A percentile compares a stretch with the other conserved stretches of the same genome.
These are phyloP conservation scores for Thozetella sp. DNA, from an alignment of 495 filamentous ascomycete species.

Conservation along the genomic window DNA sequence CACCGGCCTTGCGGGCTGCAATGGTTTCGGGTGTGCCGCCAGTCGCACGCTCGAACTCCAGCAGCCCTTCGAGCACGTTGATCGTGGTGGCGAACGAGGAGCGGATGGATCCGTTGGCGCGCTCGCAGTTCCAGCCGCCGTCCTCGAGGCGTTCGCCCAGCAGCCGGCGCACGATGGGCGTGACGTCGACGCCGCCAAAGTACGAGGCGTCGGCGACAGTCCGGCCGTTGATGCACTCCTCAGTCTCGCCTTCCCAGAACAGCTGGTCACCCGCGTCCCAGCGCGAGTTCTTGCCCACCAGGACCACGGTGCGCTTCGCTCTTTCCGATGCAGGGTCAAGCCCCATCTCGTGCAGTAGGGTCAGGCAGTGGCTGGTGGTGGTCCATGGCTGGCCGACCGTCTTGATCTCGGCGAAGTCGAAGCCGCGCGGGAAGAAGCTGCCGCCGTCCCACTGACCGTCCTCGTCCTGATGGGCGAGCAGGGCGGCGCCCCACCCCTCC, in stretches of 20 bases:
- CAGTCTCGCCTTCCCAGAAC: conserved; percentile 2
- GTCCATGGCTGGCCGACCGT: conserved; percentile 5
- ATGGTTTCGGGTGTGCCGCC: background rate
- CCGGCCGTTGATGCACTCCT: conserved; percentile 3
- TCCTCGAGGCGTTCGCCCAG: background rate
- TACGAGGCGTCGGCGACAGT: background rate
- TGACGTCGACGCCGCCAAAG: conserved; percentile 1
- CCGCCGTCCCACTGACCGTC: conserved; percentile 3
- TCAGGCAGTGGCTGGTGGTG: background rate
- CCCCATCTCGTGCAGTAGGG: background rate
- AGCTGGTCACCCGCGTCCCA: conserved; percentile 2
- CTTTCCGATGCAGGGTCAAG: background rate
- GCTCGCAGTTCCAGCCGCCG: conserved; percentile 3
- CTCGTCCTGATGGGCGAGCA: background rate
- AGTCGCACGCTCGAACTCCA: conserved; percentile 3
- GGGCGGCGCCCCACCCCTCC: background rate
- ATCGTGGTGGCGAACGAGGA: conserved; percentile 5
- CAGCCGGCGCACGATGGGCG: background rate
- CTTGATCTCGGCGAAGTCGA: background rate
- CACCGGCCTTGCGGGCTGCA: background rate
- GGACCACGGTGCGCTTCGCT: background rate
- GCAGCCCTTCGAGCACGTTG: conserved; percentile 1
- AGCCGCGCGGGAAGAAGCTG: background rate
- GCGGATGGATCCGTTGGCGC: background rate
- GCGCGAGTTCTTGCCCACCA: background rate